phyloP scores from a whole-genome alignment of 2,329 filamentous ascomycete species.

The Trichophyton mentagrophytes region DNA sequence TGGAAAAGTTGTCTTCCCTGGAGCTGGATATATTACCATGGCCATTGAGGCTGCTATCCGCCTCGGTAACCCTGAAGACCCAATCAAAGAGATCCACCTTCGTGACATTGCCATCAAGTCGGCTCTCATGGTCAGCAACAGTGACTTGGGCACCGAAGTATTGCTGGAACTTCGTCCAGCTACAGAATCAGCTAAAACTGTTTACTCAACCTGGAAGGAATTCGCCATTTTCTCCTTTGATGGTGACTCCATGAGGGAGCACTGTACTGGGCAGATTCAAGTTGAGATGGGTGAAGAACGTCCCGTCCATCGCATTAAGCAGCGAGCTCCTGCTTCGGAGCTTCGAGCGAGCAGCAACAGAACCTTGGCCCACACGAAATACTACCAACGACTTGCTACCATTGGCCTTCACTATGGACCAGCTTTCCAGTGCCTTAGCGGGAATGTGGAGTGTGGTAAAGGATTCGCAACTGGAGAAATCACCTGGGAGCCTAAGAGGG shows the following conservation, averaged over 20 bases:
- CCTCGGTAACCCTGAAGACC: conserved; percentile 1
- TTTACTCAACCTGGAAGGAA: conserved; percentile 15
- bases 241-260: conserved; percentile 12
- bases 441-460: conserved; percentile 15
- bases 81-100: conserved; percentile 6
- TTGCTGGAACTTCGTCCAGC: conserved; percentile 14
- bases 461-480: conserved; percentile 15
- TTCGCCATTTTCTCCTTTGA: conserved; percentile 17
- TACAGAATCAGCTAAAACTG: conserved; percentile 10
- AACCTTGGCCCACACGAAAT: conserved; percentile 9
- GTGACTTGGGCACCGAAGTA: conserved; percentile 15
- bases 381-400: conserved; percentile 13
- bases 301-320: conserved; percentile 8
- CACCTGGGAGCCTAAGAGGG: conserved; percentile 10
- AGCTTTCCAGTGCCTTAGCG: conserved; percentile 14
- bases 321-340: conserved; percentile 6
- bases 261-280: conserved; percentile 16
- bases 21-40: conserved; percentile 10
- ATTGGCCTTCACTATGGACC: conserved; percentile 16
- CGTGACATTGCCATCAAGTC: conserved; percentile 11
- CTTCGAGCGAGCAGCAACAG: conserved; percentile 12
- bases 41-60: conserved; percentile 15
- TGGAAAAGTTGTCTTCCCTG: conserved; percentile 11
- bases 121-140: conserved; percentile 13
- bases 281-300: conserved; percentile 13